Evolutionary conservation across 2,329 filamentous ascomycete species (phyloP).

Genomic region (Aplosporella prunicola): DNA sequence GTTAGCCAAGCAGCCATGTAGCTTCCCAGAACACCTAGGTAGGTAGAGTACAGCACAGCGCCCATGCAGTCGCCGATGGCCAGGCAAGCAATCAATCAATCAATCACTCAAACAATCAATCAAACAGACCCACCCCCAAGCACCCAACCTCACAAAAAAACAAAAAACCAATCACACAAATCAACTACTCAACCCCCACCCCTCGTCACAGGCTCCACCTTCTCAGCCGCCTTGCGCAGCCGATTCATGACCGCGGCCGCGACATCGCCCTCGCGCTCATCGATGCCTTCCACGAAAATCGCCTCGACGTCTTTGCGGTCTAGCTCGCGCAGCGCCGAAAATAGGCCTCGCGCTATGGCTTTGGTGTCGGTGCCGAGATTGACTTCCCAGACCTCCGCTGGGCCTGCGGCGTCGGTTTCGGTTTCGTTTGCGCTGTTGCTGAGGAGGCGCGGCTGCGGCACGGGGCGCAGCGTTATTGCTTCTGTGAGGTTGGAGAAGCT

Average conservation of each 20-base stretch:
- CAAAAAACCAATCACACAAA: no score
- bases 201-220: no score
- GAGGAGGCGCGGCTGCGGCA: constrained; percentile 5
- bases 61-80: no score
- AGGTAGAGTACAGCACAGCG: no score
- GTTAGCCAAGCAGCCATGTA: no score
- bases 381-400: constrained; percentile 54
- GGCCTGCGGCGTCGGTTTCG: not conserved
- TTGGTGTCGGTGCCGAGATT: constrained; percentile 60
- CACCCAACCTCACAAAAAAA: no score
- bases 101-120: no score
- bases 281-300: constrained; percentile 85
- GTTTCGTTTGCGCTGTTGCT: not conserved
- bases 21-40: no score
- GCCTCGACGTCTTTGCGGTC: constrained; percentile 69
- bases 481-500: constrained; percentile 25
- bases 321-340: constrained; percentile 76
- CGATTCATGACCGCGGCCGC: constrained; percentile 58
- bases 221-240: constrained; percentile 38
- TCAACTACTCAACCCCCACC: no score
- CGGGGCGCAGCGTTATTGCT: constrained; percentile 16
- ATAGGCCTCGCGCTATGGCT: constrained; percentile 75
- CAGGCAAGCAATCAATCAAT: no score
- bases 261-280: constrained; percentile 60
- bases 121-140: no score